phyloP scores from a whole-genome alignment of 176 grass and related monocot species.

The Rhynchospora pubera region DNA sequence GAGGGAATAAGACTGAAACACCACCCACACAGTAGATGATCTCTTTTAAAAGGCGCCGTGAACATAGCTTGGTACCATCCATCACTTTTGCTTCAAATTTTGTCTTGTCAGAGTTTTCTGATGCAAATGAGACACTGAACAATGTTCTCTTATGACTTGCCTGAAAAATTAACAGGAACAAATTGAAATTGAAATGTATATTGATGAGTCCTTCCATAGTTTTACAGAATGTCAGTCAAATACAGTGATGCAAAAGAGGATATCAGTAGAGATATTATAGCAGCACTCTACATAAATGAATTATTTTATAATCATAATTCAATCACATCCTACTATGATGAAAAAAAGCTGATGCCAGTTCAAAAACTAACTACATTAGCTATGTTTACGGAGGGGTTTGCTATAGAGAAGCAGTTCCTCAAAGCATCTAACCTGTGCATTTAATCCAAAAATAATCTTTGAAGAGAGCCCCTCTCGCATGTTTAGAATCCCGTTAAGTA shows the following conservation, averaged over 20 bases:
- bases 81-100: slow-evolving; percentile 72
- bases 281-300: slow-evolving; percentile 21
- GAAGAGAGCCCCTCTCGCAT: slow-evolving; percentile 78
- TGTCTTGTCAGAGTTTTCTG: slow-evolving; percentile 71
- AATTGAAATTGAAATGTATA: slow-evolving; percentile 15
- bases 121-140: slow-evolving; percentile 73
- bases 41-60: slow-evolving; percentile 72
- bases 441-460: slow-evolving; percentile 95
- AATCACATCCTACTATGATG: neutral
- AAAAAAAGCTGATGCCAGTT: neutral
- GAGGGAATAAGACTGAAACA: slow-evolving; percentile 94
- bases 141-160: slow-evolving; percentile 66
- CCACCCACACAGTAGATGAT: slow-evolving; percentile 99
- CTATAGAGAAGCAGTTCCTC: neutral
- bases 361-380: neutral
- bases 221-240: neutral
- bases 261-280: neutral
- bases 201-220: neutral
- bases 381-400: neutral
- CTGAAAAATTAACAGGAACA: slow-evolving; percentile 42
- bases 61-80: slow-evolving; percentile 82
- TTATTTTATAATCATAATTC: neutral
- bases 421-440: slow-evolving; percentile 58
- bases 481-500: slow-evolving; percentile 74
- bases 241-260: neutral